Percentiles rank a stretch among this genome's conserved stretches.
Evolutionary conservation across 352 stramenopile genomes (phyloP).

Genomic region (Phytophthora fragariae): DNA sequence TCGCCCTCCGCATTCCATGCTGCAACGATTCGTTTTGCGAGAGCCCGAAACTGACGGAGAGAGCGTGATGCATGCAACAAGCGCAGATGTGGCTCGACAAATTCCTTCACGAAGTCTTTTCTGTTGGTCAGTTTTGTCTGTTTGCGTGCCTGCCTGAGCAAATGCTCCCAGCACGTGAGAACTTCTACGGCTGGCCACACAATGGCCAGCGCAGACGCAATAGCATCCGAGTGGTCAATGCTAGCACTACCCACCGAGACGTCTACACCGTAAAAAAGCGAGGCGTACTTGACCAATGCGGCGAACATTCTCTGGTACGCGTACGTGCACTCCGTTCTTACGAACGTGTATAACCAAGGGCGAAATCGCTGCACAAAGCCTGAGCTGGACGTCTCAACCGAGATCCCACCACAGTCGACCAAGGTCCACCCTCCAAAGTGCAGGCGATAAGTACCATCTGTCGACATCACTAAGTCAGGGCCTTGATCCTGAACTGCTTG

Average conservation of each 20-base stretch:
- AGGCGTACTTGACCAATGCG: slow-evolving; percentile 12
- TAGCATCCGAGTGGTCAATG: slow-evolving; percentile 21
- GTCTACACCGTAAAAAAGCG: slow-evolving; percentile 9
- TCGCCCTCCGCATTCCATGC: neutral
- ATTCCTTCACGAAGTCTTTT: slow-evolving; percentile 9
- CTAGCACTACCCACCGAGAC: slow-evolving; percentile 2
- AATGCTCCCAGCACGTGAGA: slow-evolving; percentile 20
- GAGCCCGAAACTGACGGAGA: slow-evolving; percentile 7
- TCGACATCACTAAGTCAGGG: too few species aligned
- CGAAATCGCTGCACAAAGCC: slow-evolving; percentile 16
- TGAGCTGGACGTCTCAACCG: neutral
- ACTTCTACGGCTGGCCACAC: slow-evolving; percentile 15
- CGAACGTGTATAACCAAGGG: slow-evolving; percentile 22
- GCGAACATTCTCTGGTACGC: slow-evolving; percentile 15
- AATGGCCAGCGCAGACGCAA: slow-evolving; percentile 10
- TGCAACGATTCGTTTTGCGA: slow-evolving; percentile 7
- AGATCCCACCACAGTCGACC: slow-evolving; percentile 15
- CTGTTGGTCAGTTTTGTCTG: neutral
- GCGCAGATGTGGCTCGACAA: slow-evolving; percentile 2
- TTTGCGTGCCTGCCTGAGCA: slow-evolving; percentile 1
- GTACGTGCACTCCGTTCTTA: slow-evolving; percentile 4
- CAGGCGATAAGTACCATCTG: too few species aligned
- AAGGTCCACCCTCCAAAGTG: too few species aligned
- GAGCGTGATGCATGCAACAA: slow-evolving; percentile 3
- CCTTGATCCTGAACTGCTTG: too few species aligned